Evolutionary conservation across 495 filamentous ascomycete species (phyloP).

Genomic region (Penicillium robsamsonii): DNA sequence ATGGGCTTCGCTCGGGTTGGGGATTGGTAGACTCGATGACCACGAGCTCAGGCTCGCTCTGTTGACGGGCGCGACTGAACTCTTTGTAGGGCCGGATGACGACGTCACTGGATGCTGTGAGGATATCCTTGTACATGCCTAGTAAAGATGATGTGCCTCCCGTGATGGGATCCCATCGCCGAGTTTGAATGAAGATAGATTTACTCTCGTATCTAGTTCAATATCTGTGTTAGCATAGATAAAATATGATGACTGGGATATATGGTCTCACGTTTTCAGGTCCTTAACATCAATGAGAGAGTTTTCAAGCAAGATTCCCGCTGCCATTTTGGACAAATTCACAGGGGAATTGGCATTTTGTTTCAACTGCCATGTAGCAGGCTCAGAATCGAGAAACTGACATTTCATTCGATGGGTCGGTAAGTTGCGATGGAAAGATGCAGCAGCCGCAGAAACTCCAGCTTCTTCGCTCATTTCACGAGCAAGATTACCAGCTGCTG

Average conservation of each 20-base stretch:
- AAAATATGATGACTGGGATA: neutral
- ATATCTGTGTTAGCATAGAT: neutral
- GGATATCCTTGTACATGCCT: conserved; percentile 26
- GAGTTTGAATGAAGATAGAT: conserved; percentile 37
- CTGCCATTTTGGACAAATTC: conserved; percentile 7
- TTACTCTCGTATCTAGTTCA: conserved; percentile 26
- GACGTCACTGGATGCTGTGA: conserved; percentile 31
- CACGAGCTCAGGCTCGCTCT: conserved; percentile 5
- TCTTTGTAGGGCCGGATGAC: conserved; percentile 37
- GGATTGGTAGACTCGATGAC: conserved; percentile 6
- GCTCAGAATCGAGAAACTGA: conserved; percentile 58
- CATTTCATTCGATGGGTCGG: conserved; percentile 64
- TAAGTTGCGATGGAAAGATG: conserved; percentile 63
- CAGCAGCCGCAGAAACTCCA: conserved; percentile 69
- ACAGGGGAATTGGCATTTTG: conserved; percentile 17
- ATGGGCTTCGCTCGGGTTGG: neutral
- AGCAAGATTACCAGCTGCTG: conserved; percentile 57
- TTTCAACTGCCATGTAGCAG: conserved; percentile 65
- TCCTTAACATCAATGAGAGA: conserved; percentile 3
- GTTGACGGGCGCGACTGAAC: conserved; percentile 15
- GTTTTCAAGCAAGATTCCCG: conserved; percentile 7
- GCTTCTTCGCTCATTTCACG: conserved; percentile 62
- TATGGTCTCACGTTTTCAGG: neutral
- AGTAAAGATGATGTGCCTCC: conserved; percentile 43
- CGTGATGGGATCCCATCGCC: conserved; percentile 42